Percentiles rank a stretch among this genome's conserved stretches.
These are phyloP conservation scores for Mesembryanthemum crystallinum DNA, from an alignment of 148 eudicot species.

Conservation along the genomic window DNA sequence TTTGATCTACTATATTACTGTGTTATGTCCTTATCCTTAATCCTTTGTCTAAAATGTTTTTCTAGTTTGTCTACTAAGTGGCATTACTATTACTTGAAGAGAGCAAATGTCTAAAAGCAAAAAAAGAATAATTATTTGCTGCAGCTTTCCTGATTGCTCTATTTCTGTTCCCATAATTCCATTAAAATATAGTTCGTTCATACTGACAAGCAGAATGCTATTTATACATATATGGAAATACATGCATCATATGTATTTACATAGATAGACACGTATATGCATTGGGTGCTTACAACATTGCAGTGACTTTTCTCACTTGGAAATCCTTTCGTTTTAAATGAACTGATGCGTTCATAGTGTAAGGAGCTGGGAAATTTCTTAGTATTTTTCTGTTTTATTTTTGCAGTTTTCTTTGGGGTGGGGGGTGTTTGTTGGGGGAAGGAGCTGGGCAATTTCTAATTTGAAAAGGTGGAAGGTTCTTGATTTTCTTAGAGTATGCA, in stretches of 20 bases:
- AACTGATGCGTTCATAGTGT: background rate
- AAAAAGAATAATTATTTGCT: background rate
- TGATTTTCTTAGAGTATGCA: background rate
- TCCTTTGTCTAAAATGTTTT: background rate
- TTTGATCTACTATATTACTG: background rate
- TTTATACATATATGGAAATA: constrained; percentile 1
- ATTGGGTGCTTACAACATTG: constrained; percentile 9
- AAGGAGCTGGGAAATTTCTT: no score
- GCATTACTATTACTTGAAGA: background rate
- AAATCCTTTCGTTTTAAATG: background rate
- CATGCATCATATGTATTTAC: background rate
- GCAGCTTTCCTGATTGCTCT: background rate
- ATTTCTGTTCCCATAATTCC: constrained; percentile 23
- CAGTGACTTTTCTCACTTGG: background rate
- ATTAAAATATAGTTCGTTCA: constrained; percentile 41
- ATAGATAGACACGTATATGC: background rate
- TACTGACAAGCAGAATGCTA: constrained; percentile 20
- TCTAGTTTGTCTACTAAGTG: background rate
- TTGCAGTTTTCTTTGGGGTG: background rate
- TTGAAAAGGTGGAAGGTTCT: no score
- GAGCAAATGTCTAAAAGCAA: constrained; percentile 11
- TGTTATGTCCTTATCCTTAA: background rate
- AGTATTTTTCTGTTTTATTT: no score
- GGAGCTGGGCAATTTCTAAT: no score
- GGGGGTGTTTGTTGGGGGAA: background rate